phyloP scores from a whole-genome alignment of 139 green algal genomes.

The Coccomyxa sp. region DNA sequence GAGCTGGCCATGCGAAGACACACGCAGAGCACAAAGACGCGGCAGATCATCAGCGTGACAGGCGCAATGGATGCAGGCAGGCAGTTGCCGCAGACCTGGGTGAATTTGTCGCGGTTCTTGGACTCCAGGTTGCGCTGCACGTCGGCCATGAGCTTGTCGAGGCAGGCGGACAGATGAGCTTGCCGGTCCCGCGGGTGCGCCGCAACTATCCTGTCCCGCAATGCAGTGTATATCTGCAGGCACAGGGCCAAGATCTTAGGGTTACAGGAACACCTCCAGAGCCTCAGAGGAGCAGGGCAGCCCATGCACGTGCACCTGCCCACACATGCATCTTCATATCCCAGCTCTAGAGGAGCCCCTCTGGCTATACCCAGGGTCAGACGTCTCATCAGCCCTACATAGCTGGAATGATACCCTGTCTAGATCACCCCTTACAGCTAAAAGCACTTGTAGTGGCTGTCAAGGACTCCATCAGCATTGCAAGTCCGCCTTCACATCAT shows the following conservation, averaged over 20 bases:
- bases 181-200: conserved; percentile 7
- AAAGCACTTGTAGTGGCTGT: too few species aligned
- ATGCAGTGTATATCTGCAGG: conserved; percentile 39
- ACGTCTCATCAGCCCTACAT: background rate
- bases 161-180: conserved; percentile 61
- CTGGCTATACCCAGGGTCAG: background rate
- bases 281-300: too few species aligned
- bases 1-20: too few species aligned
- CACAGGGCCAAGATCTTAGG: too few species aligned
- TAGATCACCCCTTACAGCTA: too few species aligned
- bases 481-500: too few species aligned
- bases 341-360: background rate
- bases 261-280: too few species aligned
- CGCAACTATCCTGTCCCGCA: conserved; percentile 68
- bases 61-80: background rate
- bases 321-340: background rate
- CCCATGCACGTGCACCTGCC: too few species aligned
- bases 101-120: conserved; percentile 98
- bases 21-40: too few species aligned
- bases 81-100: conserved; percentile 47
- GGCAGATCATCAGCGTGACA: background rate
- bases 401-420: background rate
- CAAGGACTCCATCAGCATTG: too few species aligned
- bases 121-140: conserved; percentile 84
- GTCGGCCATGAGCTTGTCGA: conserved; percentile 92